Evolutionary conservation across 2,329 filamentous ascomycete genomes (phyloP), one percentile per base, ranked within the genome.

Genomic region (Xylariaceae sp.): DNA sequence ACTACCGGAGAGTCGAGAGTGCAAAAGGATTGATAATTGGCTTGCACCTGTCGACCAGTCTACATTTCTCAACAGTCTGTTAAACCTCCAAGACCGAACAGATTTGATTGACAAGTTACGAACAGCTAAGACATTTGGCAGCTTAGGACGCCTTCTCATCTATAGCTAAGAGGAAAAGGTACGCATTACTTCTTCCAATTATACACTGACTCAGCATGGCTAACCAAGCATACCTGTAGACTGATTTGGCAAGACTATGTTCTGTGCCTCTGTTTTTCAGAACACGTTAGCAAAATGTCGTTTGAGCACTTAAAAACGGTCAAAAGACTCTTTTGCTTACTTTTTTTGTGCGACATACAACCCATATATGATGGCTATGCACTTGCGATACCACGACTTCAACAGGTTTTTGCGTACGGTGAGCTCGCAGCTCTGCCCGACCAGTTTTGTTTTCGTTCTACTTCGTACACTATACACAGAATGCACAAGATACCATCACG

Each of bases 211-310:
- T 29, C 6, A 2, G 3, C 21, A 24, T 24, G 37, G 27, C 49
- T 48, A 37, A 48, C 29, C 15, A 4, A 21, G 5, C 1, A 23
- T 37, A 32, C 8, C 6, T 33, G 5, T 15, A 61, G 55, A 26
- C 3, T 58, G 53, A 6, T 52, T 32, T 26, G 60, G 58, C 6
- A 61, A 63, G 46, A 61, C 60, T 13, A 53, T 57, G 44, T 53
- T 61, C 26, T 59, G 58, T 20, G 15, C 51, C 7, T 58, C 54
- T 2, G 47, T 59, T 3, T 53, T 61, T 24, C 45, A 58, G 3
- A 36, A 48, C n/a, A 59, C 56, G 16, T 24, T 41, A 15, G 39
- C 13, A 13, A 9, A 10, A 1, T 59, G 56, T 11, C 36, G 44
- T 9, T 18, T 51, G 16, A 32, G 27, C 11, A 29, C 26, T 26